These are phyloP conservation scores for Mikania micrantha DNA, from an alignment of 129 eudicot species.

Conservation along the genomic window DNA sequence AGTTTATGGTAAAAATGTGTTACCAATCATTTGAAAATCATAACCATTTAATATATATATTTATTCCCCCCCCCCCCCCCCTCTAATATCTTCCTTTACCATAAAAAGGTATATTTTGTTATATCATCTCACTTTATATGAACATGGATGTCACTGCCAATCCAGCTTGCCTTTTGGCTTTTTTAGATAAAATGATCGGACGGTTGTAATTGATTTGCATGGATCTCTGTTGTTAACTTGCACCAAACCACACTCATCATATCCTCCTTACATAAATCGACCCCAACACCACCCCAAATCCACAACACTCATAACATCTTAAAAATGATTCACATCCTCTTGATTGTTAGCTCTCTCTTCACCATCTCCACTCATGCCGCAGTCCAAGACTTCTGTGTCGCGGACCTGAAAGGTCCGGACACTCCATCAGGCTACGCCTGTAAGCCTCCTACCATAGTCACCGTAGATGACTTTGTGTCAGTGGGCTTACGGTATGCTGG, in stretches of 20 bases:
- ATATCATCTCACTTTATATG: background rate
- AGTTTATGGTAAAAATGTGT: too few relatives aligned
- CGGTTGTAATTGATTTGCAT: conserved; percentile 23
- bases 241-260: conserved; percentile 14
- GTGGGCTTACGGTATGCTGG: conserved; percentile 38
- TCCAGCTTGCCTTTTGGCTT: conserved; percentile 12
- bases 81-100: background rate
- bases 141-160: conserved; percentile 28
- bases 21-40: too few relatives aligned
- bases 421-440: conserved; percentile 71
- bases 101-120: conserved; percentile 15
- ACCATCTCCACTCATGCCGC: conserved; percentile 30
- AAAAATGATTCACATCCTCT: conserved; percentile 39
- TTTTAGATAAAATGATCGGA: conserved; percentile 4
- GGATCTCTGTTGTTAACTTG: background rate
- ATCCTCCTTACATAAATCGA: conserved; percentile 12
- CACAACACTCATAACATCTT: background rate
- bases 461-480: conserved; percentile 51
- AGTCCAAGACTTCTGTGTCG: conserved; percentile 73
- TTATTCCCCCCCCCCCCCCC: too few relatives aligned
- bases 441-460: conserved; percentile 40
- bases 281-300: conserved; percentile 2
- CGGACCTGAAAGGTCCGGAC: conserved; percentile 41
- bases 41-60: too few relatives aligned
- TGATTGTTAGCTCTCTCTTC: conserved; percentile 32